Conservation (phyloP, 345 rosid genomes). For the Adansonia digitata region DNA sequence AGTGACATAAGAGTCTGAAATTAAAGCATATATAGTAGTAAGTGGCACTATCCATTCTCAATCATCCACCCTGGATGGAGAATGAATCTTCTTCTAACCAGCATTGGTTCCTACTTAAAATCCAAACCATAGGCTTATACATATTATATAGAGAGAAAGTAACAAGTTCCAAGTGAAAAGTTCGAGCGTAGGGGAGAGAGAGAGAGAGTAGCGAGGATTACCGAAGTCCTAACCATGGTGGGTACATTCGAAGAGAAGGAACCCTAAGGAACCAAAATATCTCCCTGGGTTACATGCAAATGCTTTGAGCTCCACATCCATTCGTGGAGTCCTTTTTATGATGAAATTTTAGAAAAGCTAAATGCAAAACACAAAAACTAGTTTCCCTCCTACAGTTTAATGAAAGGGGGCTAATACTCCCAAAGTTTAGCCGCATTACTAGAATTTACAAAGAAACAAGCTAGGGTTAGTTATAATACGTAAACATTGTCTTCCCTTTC, state of each 20-base stretch:
- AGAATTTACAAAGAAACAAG: slow-evolving; percentile 42
- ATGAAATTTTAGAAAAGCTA: slow-evolving; percentile 23
- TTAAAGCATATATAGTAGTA: slow-evolving; percentile 24
- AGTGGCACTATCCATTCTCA: slow-evolving; percentile 33
- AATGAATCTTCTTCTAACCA: slow-evolving; percentile 19
- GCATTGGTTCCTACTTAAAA: slow-evolving; percentile 29
- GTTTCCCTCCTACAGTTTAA: slow-evolving; percentile 32
- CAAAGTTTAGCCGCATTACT: slow-evolving; percentile 45
- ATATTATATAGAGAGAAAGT: not conserved
- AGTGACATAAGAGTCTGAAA: slow-evolving; percentile 28
- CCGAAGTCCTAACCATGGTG: slow-evolving; percentile 97
- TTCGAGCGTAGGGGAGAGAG: slow-evolving; percentile 13
- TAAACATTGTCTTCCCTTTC: slow-evolving; percentile 36
- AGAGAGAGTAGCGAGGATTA: slow-evolving; percentile 25
- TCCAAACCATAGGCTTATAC: slow-evolving; percentile 32
- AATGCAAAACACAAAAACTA: slow-evolving; percentile 30
- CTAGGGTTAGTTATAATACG: not conserved
- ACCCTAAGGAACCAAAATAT: slow-evolving; percentile 85
- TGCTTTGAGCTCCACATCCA: slow-evolving; percentile 73
- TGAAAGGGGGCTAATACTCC: slow-evolving; percentile 54
- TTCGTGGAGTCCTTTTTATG: slow-evolving; percentile 44
- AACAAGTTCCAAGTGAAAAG: slow-evolving; percentile 21
- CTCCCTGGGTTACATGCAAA: slow-evolving; percentile 75
- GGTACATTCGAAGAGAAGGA: slow-evolving; percentile 52
- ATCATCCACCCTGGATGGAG: slow-evolving; percentile 29